phyloP scores from a whole-genome alignment of 2,329 filamentous ascomycete genomes.

The Trichoderma atrobrunneum region DNA sequence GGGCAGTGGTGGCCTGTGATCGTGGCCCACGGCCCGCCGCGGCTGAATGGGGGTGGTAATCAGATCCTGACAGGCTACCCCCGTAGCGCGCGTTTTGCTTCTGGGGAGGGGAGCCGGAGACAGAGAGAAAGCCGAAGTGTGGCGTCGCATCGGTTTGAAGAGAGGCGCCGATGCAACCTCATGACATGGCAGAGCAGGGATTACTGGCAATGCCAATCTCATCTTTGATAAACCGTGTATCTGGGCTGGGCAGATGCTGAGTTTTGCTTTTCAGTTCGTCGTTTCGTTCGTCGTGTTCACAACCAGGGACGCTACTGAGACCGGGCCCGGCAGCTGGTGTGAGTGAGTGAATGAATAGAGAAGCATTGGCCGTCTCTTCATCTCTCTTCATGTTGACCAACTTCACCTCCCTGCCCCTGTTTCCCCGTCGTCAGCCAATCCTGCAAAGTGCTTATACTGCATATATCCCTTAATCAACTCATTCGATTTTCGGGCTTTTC shows the following conservation, averaged over 20 bases:
- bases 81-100: constrained; percentile 14
- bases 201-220: constrained; percentile 13
- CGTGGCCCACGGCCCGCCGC: constrained; percentile 20
- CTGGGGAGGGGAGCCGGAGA: constrained; percentile 15
- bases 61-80: constrained; percentile 19
- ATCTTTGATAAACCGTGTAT: constrained; percentile 13
- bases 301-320: neutral
- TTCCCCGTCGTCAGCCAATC: neutral
- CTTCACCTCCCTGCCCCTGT: neutral
- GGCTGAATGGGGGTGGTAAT: constrained; percentile 20
- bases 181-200: constrained; percentile 21
- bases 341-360: neutral
- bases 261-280: neutral
- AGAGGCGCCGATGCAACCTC: constrained; percentile 21
- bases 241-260: constrained; percentile 3
- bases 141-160: constrained; percentile 19
- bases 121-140: constrained; percentile 16
- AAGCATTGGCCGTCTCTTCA: neutral
- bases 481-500: neutral
- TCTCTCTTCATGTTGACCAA: neutral
- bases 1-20: constrained; percentile 17
- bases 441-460: neutral
- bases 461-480: neutral
- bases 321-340: neutral
- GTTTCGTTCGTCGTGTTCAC: neutral